These are phyloP conservation scores for Mycosarcoma mackinlayi DNA, from an alignment of 1,284 basidiomycete species.

Conservation along the genomic window DNA sequence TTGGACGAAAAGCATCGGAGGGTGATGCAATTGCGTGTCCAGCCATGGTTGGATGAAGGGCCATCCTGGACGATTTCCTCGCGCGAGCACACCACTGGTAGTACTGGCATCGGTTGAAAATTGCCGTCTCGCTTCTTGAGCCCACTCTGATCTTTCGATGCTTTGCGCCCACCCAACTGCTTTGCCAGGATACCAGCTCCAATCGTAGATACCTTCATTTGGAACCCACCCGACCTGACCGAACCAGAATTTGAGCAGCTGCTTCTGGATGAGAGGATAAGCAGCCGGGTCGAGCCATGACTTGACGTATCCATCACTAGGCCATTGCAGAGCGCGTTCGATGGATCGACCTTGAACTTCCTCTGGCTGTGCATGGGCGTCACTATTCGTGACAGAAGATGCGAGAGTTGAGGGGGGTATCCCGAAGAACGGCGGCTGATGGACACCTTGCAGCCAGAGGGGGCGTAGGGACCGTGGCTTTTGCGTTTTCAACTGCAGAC, in stretches of 20 bases:
- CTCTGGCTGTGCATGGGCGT: constrained; percentile 4
- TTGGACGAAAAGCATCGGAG: constrained; percentile 6
- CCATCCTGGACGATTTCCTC: constrained; percentile 25
- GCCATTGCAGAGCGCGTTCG: constrained; percentile 23
- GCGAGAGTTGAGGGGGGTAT: constrained; percentile 6
- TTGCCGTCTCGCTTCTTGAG: constrained; percentile 4
- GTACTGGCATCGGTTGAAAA: background rate
- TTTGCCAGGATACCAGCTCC: constrained; percentile 46
- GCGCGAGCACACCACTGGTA: background rate
- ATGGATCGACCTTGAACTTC: background rate
- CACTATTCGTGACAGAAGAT: constrained; percentile 3
- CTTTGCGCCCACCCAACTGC: constrained; percentile 22
- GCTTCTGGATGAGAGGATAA: constrained; percentile 18
- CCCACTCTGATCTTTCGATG: constrained; percentile 17
- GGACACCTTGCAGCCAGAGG: constrained; percentile 28
- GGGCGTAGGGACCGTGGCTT: constrained; percentile 24
- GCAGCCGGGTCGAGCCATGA: constrained; percentile 18
- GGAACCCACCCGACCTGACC: constrained; percentile 35
- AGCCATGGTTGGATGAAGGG: constrained; percentile 40
- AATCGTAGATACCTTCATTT: constrained; percentile 28
- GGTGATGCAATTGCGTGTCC: background rate
- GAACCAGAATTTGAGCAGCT: constrained; percentile 21
- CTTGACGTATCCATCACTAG: constrained; percentile 19
- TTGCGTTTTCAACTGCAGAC: constrained; percentile 16
- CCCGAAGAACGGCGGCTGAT: constrained; percentile 28